Conservation (phyloP, 805 yeast species). For the Geotrichum ghanense region DNA sequence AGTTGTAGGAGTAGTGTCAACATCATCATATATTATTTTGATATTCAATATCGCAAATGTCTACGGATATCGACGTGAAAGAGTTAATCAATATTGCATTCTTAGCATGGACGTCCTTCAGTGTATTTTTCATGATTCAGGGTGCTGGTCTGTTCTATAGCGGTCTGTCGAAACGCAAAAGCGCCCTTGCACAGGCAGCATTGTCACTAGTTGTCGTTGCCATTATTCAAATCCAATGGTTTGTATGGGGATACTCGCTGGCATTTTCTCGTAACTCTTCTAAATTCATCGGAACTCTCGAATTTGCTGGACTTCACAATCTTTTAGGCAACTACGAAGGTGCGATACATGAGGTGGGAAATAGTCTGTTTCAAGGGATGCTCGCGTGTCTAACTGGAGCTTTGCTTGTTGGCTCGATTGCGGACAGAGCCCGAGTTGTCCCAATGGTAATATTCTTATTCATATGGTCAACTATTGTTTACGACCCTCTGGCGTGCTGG, state of each 20-base stretch:
- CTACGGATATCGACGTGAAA: too few species aligned
- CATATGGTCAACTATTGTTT: conserved; percentile 60
- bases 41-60: too few species aligned
- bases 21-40: too few species aligned
- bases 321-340: conserved; percentile 33
- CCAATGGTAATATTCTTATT: conserved; percentile 61
- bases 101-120: neutral
- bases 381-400: conserved; percentile 56
- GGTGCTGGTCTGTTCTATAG: conserved; percentile 49
- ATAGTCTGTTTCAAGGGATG: conserved; percentile 53
- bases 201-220: conserved; percentile 53
- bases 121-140: neutral
- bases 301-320: conserved; percentile 39
- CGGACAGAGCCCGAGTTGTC: conserved; percentile 59
- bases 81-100: conserved; percentile 1
- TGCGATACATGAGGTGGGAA: conserved; percentile 32
- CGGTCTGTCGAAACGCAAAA: conserved; percentile 55
- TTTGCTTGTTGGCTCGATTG: conserved; percentile 59
- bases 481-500: conserved; percentile 66
- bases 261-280: conserved; percentile 33
- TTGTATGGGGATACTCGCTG: conserved; percentile 56
- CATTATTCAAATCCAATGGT: conserved; percentile 56
- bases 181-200: conserved; percentile 53
- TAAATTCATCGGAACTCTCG: conserved; percentile 43
- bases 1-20: too few species aligned